Evolutionary conservation across 306 rosid species (phyloP).

Genomic region (Elaeagnus macrophylla): DNA sequence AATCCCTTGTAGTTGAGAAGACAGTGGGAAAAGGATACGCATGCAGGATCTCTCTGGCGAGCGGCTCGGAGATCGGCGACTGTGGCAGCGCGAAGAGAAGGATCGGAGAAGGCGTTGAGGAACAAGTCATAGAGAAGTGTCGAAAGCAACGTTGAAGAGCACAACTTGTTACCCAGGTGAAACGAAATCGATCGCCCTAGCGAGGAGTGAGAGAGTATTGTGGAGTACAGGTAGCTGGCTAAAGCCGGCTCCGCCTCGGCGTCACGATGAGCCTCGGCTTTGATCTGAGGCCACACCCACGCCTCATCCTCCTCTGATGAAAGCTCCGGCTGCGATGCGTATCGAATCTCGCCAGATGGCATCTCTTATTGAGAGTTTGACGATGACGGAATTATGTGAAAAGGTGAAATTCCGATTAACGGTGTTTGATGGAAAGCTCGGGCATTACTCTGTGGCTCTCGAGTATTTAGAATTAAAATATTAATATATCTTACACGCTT

Average conservation of each 20-base stretch:
- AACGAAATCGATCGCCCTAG: slow-evolving; percentile 69
- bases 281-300: slow-evolving; percentile 68
- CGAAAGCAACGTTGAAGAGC: slow-evolving; percentile 88
- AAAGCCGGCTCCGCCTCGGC: slow-evolving; percentile 90
- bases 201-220: slow-evolving; percentile 75
- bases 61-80: slow-evolving; percentile 79
- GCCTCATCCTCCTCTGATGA: slow-evolving; percentile 36
- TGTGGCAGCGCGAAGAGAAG: slow-evolving; percentile 52
- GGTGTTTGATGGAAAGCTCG: too few relatives aligned
- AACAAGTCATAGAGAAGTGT: slow-evolving; percentile 86
- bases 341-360: slow-evolving; percentile 54
- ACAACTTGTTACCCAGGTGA: slow-evolving; percentile 84
- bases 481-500: too few relatives aligned
- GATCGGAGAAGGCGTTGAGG: slow-evolving; percentile 64
- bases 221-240: slow-evolving; percentile 88
- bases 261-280: slow-evolving; percentile 75
- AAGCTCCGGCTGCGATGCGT: slow-evolving; percentile 11
- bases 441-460: too few relatives aligned
- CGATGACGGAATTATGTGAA: too few relatives aligned
- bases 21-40: slow-evolving; percentile 82
- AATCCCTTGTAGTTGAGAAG: slow-evolving; percentile 92
- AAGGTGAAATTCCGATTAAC: too few relatives aligned
- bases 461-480: too few relatives aligned
- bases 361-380: slow-evolving; percentile 10
- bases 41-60: slow-evolving; percentile 73